Base-by-base conservation (phyloP, 345 rosid genomes). In the Cardamine chenopodiifolia region DNA sequence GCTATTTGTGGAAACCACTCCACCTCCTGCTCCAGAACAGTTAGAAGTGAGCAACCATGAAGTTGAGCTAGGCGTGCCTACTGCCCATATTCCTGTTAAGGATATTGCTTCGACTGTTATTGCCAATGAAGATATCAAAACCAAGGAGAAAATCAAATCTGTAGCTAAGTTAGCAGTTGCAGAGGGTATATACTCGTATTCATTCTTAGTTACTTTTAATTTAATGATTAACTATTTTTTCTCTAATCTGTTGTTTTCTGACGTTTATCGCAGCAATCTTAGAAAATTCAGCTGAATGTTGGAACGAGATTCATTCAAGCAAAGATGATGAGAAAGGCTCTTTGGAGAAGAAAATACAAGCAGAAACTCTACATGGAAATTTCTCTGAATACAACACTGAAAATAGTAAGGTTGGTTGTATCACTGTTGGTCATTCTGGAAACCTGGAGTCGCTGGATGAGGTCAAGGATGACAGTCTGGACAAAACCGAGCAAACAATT, bases 161-260 rank as follows among this genome's bases (percentile, higher is more conserved):
- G 77, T 73, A 14, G 12, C 77, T 10, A 61, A 40, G n/a, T 62
- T 40, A 19, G 60, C 53, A n/a, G 55, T 62, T 62, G 11, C 32
- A 40, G 45, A 29, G 6, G 77, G 77, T 64, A 73, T 31, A 54
- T 42, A 20, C 22, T 62, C 6, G 15, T 53, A 14, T 37, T 52
- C 49, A 20, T 18, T 28, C 56, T 17, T 8, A 42, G 14, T 26
- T 42, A 15, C 35, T 53, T 15, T 42, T 29, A 5, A 17, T 31
- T 54, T 29, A 29, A 12, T 37, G 8, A 17, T 34, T 31, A 29
- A 50, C 12, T 62, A 26, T 0, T 62, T 6, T 14, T 39, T 28
- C 1, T 39, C 34, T 72, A 28, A 52, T 53, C 56, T 23, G 19
- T 49, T n/a, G 8, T 48, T 11, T 25, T 62, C 18, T 62, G 69